Percentiles rank a stretch among this genome's conserved stretches.
Conservation (phyloP, 1,284 basidiomycete species). For the Cutaneotrichosporon mucoides region DNA sequence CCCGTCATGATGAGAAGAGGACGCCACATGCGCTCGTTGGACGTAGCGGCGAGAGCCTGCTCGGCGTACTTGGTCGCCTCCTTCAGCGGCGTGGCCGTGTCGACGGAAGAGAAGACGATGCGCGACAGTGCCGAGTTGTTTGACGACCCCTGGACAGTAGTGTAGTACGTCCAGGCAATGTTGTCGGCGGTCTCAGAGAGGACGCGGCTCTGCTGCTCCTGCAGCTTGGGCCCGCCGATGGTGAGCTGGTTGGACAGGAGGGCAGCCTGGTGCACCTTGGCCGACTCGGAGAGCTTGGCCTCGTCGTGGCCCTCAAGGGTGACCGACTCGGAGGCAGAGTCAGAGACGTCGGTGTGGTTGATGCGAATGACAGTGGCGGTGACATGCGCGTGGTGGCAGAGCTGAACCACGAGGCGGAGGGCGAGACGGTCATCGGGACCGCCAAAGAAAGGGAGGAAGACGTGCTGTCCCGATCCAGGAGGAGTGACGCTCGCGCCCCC, state of each 20-base stretch:
- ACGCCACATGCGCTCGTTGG: conserved; percentile 54
- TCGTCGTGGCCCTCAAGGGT: conserved; percentile 23
- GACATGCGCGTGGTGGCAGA: conserved; percentile 61
- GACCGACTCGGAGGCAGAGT: conserved; percentile 51
- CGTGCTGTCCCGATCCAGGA: conserved; percentile 54
- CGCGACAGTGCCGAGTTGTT: conserved; percentile 24
- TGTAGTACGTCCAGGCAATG: conserved; percentile 47
- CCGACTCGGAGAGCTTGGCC: conserved; percentile 24
- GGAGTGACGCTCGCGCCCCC: conserved; percentile 37
- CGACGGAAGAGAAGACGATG: conserved; percentile 32
- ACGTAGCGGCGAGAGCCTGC: conserved; percentile 50
- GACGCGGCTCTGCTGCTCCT: conserved; percentile 31
- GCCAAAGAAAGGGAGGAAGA: conserved; percentile 86
- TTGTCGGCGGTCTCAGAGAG: conserved; percentile 51
- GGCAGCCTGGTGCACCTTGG: conserved; percentile 42
- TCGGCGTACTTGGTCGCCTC: conserved; percentile 57
- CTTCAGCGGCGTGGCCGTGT: conserved; percentile 39
- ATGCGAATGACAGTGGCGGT: conserved; percentile 68
- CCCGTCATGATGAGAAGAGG: conserved; percentile 63
- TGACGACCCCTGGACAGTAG: conserved; percentile 18
- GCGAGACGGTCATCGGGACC: conserved; percentile 87
- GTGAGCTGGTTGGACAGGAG: conserved; percentile 44
- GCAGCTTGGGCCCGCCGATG: conserved; percentile 29
- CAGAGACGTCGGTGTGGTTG: conserved; percentile 21
- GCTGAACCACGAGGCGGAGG: conserved; percentile 69